phyloP scores from a whole-genome alignment of 2,329 filamentous ascomycete genomes.

The Microsporum audouinii region DNA sequence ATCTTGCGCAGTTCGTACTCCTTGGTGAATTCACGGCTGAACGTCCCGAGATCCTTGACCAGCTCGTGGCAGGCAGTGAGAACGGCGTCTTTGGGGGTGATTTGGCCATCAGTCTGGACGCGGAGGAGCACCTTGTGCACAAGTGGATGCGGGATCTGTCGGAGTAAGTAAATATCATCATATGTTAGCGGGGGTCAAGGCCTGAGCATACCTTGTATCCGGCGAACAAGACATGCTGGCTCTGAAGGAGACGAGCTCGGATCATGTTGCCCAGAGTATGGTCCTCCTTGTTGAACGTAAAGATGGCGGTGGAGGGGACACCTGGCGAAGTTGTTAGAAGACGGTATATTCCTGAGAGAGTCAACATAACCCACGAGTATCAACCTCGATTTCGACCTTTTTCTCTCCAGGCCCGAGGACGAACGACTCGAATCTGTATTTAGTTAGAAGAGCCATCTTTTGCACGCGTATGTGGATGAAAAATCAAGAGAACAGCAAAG shows the following conservation, averaged over 20 bases:
- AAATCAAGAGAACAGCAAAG: background rate
- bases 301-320: conserved; percentile 89
- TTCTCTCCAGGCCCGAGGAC: conserved; percentile 78
- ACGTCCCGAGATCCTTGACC: conserved; percentile 64
- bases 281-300: conserved; percentile 92
- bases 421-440: conserved; percentile 81
- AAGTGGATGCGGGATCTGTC: conserved; percentile 35
- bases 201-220: conserved; percentile 66
- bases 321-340: conserved; percentile 40
- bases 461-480: background rate
- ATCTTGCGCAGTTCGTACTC: conserved; percentile 85
- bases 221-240: conserved; percentile 74
- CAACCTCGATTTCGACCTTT: conserved; percentile 79
- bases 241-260: conserved; percentile 70
- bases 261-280: conserved; percentile 91
- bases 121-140: conserved; percentile 56
- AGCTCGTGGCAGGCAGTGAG: conserved; percentile 70
- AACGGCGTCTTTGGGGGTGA: conserved; percentile 82
- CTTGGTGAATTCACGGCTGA: conserved; percentile 82
- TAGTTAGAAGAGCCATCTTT: background rate
- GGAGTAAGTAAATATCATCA: conserved; percentile 17
- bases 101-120: conserved; percentile 78
- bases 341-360: background rate
- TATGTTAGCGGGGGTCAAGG: conserved; percentile 20
- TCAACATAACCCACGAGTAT: conserved; percentile 60